phyloP scores from a whole-genome alignment of 768 basidiomycete genomes.

The Trametes cubensis region DNA sequence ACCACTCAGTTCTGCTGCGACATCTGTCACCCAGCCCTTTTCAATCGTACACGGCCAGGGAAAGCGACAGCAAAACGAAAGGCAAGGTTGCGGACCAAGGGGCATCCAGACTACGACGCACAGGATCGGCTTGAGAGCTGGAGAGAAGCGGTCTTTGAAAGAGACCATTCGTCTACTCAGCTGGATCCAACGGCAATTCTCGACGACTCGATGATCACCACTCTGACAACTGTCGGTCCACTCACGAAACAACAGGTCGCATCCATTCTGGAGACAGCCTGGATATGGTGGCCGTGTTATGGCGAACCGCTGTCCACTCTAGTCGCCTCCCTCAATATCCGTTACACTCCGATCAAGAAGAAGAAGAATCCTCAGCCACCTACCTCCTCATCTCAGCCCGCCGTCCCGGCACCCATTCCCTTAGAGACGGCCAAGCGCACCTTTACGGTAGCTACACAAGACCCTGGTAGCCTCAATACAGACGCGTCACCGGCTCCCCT shows the following conservation, averaged over 20 bases:
- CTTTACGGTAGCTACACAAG: no score
- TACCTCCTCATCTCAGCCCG: neutral
- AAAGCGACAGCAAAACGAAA: neutral
- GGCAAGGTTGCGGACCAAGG: neutral
- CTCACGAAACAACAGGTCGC: neutral
- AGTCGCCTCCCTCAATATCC: neutral
- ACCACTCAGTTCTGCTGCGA: constrained; percentile 33
- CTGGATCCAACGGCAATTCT: neutral
- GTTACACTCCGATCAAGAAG: neutral
- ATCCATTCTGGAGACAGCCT: neutral
- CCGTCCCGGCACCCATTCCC: no score
- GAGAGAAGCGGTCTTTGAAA: neutral
- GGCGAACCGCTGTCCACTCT: neutral
- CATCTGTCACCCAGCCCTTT: constrained; percentile 28
- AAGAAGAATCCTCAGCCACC: neutral
- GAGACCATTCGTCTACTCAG: neutral
- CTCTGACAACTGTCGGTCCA: neutral
- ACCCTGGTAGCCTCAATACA: no score
- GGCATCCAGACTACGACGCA: neutral
- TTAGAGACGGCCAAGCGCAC: no score
- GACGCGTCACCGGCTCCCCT: no score
- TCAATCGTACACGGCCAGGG: constrained; percentile 24
- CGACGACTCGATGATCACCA: neutral
- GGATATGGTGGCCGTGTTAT: neutral
- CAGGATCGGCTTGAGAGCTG: neutral